Evolutionary conservation across 1,284 basidiomycete genomes (phyloP).

Genomic region (Pisolithus thermaeus): DNA sequence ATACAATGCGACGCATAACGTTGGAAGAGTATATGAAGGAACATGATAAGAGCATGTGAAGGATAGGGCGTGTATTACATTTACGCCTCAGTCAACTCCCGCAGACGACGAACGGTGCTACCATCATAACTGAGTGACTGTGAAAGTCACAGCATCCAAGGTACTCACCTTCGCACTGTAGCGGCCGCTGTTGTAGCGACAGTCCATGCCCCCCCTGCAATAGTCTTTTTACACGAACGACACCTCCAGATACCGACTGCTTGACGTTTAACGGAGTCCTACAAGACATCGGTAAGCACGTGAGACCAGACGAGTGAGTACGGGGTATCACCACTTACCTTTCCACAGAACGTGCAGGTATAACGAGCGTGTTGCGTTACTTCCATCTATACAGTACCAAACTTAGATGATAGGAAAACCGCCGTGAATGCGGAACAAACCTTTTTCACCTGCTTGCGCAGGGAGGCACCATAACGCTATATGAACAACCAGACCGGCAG

Average conservation of each 20-base stretch:
- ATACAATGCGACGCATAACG: constrained; percentile 10
- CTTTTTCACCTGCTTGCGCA: constrained; percentile 95
- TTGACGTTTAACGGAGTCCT: constrained; percentile 95
- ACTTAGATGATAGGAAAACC: background rate
- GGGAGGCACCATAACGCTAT: constrained; percentile 98
- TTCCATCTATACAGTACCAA: constrained; percentile 71
- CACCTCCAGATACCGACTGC: constrained; percentile 99
- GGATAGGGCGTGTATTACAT: constrained; percentile 35
- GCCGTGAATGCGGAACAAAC: constrained; percentile 23
- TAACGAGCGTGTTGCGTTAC: constrained; percentile 94
- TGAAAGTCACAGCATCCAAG: background rate
- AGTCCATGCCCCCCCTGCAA: constrained; percentile 98
- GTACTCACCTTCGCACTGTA: constrained; percentile 89
- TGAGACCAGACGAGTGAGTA: background rate
- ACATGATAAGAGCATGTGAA: constrained; percentile 14
- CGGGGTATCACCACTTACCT: constrained; percentile 49
- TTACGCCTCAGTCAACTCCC: constrained; percentile 89
- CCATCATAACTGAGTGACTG: constrained; percentile 3
- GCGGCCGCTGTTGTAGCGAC: constrained; percentile 96
- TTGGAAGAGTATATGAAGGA: constrained; percentile 15
- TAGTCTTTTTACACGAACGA: constrained; percentile 90
- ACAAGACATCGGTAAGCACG: constrained; percentile 3
- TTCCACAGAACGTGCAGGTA: constrained; percentile 97
- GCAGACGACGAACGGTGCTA: constrained; percentile 90
- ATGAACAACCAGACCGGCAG: constrained; percentile 7